These are phyloP conservation scores for Obba rivulosa DNA, from an alignment of 768 basidiomycete genomes.

Conservation along the genomic window DNA sequence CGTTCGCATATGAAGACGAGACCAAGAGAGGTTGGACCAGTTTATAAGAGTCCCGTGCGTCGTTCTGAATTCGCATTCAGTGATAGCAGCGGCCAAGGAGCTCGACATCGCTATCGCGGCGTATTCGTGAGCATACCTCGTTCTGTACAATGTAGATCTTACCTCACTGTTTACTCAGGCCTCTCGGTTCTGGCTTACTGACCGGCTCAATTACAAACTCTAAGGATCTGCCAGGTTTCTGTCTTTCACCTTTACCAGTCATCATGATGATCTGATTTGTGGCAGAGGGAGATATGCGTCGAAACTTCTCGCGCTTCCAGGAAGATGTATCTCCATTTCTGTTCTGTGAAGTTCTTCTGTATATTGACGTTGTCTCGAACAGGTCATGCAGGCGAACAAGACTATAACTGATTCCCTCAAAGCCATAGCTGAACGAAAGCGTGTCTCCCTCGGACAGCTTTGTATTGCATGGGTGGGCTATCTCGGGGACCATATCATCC, in stretches of 20 bases:
- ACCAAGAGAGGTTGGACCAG: constrained; percentile 40
- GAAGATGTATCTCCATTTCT: neutral
- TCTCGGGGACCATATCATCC: constrained; percentile 34
- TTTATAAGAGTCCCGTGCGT: too few relatives aligned
- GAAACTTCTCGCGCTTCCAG: constrained; percentile 1
- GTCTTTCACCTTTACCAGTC: neutral
- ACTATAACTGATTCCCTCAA: constrained; percentile 35
- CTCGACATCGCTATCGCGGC: constrained; percentile 50
- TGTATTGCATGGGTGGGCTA: constrained; percentile 34
- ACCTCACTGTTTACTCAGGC: constrained; percentile 26
- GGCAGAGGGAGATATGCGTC: constrained; percentile 4
- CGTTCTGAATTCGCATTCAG: constrained; percentile 16
- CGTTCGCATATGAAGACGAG: constrained; percentile 49
- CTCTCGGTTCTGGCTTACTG: constrained; percentile 48
- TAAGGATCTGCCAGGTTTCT: constrained; percentile 24
- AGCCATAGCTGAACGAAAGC: constrained; percentile 34
- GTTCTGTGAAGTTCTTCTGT: neutral
- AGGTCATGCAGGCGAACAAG: constrained; percentile 25
- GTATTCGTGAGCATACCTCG: constrained; percentile 39
- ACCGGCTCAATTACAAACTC: constrained; percentile 40
- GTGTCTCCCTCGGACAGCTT: constrained; percentile 33
- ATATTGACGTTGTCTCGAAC: neutral
- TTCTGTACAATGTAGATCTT: neutral
- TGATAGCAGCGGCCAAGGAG: constrained; percentile 47
- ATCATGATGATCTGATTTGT: too few relatives aligned